phyloP scores from a whole-genome alignment of 495 filamentous ascomycete genomes.

The Aspergillus saccharolyticus region DNA sequence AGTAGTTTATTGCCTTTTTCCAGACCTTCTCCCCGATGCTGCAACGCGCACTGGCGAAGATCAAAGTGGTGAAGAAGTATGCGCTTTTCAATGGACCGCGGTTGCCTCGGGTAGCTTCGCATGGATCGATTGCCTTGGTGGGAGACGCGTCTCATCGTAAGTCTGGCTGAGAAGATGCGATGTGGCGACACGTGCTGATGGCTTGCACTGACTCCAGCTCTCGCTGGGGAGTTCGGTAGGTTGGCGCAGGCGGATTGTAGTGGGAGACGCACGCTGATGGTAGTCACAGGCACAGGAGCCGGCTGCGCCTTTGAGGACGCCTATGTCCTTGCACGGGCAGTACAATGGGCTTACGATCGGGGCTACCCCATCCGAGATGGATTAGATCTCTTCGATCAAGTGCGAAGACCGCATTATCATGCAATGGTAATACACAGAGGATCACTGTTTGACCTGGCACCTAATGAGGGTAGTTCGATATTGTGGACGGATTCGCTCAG shows the following conservation, averaged over 20 bases:
- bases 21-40: slow-evolving; percentile 22
- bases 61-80: slow-evolving; percentile 21
- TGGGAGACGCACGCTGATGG: background rate
- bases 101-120: slow-evolving; percentile 9
- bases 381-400: slow-evolving; percentile 19
- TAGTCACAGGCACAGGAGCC: slow-evolving; percentile 45
- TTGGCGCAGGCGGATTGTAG: too few relatives aligned
- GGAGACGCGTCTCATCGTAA: slow-evolving; percentile 28
- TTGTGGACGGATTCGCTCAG: slow-evolving; percentile 14
- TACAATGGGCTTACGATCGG: slow-evolving; percentile 17
- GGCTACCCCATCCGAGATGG: slow-evolving; percentile 5
- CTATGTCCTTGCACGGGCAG: slow-evolving; percentile 39
- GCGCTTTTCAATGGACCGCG: slow-evolving; percentile 21
- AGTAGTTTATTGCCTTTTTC: too few relatives aligned
- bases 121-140: slow-evolving; percentile 17
- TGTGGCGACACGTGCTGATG: background rate
- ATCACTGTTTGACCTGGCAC: background rate
- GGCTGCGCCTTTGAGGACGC: slow-evolving; percentile 60
- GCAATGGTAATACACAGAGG: slow-evolving; percentile 10
- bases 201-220: slow-evolving; percentile 6
- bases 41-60: slow-evolving; percentile 12
- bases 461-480: slow-evolving; percentile 11
- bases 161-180: background rate
- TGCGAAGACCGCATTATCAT: slow-evolving; percentile 24
- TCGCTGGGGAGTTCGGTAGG: slow-evolving; percentile 24